A percentile compares a stretch with the other conserved stretches of the same genome.
phyloP scores from a whole-genome alignment of 306 rosid species.

The Rosa multiflora region DNA sequence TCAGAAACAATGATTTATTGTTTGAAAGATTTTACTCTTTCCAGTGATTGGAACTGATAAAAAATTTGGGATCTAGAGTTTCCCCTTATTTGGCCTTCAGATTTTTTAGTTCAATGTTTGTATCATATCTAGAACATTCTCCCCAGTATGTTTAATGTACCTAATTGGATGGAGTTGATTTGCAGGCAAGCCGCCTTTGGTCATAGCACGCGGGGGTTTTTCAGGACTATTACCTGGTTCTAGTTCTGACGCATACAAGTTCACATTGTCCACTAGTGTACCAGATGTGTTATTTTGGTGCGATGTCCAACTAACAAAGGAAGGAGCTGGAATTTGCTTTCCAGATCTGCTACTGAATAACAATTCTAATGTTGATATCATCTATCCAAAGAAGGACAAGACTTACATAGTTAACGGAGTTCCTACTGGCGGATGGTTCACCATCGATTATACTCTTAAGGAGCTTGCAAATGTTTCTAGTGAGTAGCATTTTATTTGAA shows the following conservation, averaged over 20 bases:
- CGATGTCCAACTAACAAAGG: slow-evolving; percentile 86
- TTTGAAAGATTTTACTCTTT: neutral
- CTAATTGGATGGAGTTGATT: neutral
- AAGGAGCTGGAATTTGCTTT: slow-evolving; percentile 68
- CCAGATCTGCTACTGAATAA: slow-evolving; percentile 52
- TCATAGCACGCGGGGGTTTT: slow-evolving; percentile 84
- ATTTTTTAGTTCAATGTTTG: neutral
- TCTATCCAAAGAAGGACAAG: slow-evolving; percentile 16
- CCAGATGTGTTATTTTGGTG: slow-evolving; percentile 54
- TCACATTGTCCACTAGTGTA: slow-evolving; percentile 28
- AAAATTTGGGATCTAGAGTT: neutral
- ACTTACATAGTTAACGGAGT: slow-evolving; percentile 45
- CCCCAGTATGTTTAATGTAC: neutral
- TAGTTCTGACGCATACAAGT: slow-evolving; percentile 35
- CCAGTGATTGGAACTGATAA: neutral
- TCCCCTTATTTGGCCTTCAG: neutral
- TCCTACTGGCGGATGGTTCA: slow-evolving; percentile 49
- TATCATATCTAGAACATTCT: neutral
- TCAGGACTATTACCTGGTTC: slow-evolving; percentile 87
- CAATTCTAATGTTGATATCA: neutral
- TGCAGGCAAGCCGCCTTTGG: slow-evolving; percentile 64
- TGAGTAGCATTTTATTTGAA: slow-evolving; percentile 36
- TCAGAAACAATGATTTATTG: neutral
- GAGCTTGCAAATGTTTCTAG: slow-evolving; percentile 46
- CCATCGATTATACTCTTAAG: slow-evolving; percentile 44